These are phyloP conservation scores for Monilinia fructicola DNA, from an alignment of 2,329 filamentous ascomycete genomes.

Conservation along the genomic window DNA sequence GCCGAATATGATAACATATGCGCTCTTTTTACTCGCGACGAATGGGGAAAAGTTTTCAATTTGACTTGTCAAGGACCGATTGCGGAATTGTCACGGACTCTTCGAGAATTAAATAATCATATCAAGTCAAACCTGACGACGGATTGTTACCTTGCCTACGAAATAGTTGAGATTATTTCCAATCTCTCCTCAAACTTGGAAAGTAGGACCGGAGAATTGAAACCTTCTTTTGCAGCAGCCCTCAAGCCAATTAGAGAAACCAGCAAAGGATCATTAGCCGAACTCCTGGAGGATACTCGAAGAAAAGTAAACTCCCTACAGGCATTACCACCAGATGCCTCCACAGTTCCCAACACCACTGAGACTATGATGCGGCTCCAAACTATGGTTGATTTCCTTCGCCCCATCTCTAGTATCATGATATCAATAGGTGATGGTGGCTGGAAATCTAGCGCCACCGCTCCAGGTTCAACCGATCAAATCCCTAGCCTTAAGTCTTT, in stretches of 20 bases:
- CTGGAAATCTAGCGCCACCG: constrained; percentile 63
- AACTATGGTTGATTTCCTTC: constrained; percentile 81
- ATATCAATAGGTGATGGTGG: constrained; percentile 90
- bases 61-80: constrained; percentile 76
- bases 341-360: constrained; percentile 71
- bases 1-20: constrained; percentile 91
- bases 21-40: constrained; percentile 79
- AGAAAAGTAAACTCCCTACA: constrained; percentile 65
- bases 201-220: constrained; percentile 79
- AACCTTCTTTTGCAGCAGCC: constrained; percentile 77
- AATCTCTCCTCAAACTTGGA: constrained; percentile 77
- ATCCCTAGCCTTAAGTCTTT: constrained; percentile 74
- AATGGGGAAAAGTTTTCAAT: constrained; percentile 78
- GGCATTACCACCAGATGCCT: constrained; percentile 73
- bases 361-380: constrained; percentile 86
- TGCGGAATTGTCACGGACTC: constrained; percentile 77
- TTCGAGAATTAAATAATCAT: constrained; percentile 85
- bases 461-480: constrained; percentile 59
- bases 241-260: constrained; percentile 90
- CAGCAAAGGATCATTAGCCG: constrained; percentile 79
- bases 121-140: constrained; percentile 83
- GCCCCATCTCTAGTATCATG: constrained; percentile 84
- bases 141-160: constrained; percentile 93
- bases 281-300: constrained; percentile 80
- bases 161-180: constrained; percentile 88